These are phyloP conservation scores for Fusarium camptoceras DNA, from an alignment of 2,329 filamentous ascomycete genomes.

Conservation along the genomic window DNA sequence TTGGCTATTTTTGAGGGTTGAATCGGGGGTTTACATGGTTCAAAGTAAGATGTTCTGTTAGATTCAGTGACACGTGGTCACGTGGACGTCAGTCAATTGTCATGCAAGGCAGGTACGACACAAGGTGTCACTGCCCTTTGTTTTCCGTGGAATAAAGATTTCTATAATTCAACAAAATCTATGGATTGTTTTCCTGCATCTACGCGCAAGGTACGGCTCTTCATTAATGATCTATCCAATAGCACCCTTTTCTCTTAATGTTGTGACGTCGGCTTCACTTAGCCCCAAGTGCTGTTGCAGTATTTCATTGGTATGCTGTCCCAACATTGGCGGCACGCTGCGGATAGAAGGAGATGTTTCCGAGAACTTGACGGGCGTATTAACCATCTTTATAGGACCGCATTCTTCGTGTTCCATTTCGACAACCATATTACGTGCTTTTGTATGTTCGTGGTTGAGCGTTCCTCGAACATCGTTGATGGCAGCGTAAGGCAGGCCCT, in stretches of 20 bases:
- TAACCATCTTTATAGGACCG: conserved; percentile 89
- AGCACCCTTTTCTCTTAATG: conserved; percentile 74
- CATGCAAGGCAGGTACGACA: neutral
- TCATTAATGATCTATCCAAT: conserved; percentile 60
- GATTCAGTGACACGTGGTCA: conserved; percentile 33
- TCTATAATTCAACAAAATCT: neutral
- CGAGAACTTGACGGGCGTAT: conserved; percentile 95
- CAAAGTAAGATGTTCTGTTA: conserved; percentile 23
- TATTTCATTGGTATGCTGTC: conserved; percentile 87
- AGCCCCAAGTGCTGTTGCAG: conserved; percentile 73
- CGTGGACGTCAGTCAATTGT: conserved; percentile 10
- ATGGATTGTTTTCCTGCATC: neutral
- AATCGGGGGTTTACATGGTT: conserved; percentile 21
- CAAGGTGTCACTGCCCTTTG: conserved; percentile 1
- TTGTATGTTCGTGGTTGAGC: conserved; percentile 85
- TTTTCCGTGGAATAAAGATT: neutral
- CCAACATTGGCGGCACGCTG: conserved; percentile 83
- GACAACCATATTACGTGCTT: conserved; percentile 88
- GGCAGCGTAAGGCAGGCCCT: conserved; percentile 90
- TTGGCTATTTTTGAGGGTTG: conserved; percentile 14
- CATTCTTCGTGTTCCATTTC: conserved; percentile 86
- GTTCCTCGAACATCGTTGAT: conserved; percentile 93
- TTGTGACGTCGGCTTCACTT: conserved; percentile 67
- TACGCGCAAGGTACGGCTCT: neutral
- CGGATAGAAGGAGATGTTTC: conserved; percentile 81